Evolutionary conservation across 129 eudicot species (phyloP).

Genomic region (Tanacetum coccineum): DNA sequence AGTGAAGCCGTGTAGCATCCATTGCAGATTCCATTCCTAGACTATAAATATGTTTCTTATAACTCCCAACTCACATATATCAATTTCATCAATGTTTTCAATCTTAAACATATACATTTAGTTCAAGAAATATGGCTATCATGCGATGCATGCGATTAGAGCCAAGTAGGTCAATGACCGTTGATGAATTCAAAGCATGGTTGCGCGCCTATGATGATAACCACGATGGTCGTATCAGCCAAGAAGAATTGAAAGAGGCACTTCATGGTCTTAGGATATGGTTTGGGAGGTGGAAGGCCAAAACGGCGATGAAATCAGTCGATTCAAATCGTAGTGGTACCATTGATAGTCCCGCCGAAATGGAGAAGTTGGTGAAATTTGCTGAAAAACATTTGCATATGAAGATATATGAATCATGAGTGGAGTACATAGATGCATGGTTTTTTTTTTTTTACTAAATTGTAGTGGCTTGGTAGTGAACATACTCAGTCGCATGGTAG

Average conservation of each 20-base stretch:
- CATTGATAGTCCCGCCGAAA: constrained; percentile 35
- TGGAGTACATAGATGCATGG: neutral
- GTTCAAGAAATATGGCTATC: constrained; percentile 31
- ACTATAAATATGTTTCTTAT: neutral
- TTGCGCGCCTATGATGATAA: constrained; percentile 39
- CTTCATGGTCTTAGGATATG: constrained; percentile 40
- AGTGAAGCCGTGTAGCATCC: constrained; percentile 7
- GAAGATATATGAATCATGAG: constrained; percentile 31
- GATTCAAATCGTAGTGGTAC: constrained; percentile 40
- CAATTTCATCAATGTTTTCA: constrained; percentile 6
- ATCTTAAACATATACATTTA: constrained; percentile 2
- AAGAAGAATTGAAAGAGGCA: constrained; percentile 45
- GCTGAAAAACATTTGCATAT: constrained; percentile 50
- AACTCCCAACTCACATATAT: constrained; percentile 3
- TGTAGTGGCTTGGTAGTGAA: too few relatives aligned
- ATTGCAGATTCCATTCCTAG: constrained; percentile 14
- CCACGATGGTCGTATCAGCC: constrained; percentile 48
- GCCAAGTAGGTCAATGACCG: constrained; percentile 43
- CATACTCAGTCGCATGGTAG: too few relatives aligned
- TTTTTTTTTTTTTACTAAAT: too few relatives aligned
- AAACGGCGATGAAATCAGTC: constrained; percentile 31
- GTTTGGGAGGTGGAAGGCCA: constrained; percentile 59
- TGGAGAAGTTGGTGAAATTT: constrained; percentile 40
- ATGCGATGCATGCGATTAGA: constrained; percentile 34
- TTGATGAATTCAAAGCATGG: constrained; percentile 56